Evolutionary conservation across 1,284 basidiomycete species (phyloP).

Genomic region (Pyrrhoderma noxium): DNA sequence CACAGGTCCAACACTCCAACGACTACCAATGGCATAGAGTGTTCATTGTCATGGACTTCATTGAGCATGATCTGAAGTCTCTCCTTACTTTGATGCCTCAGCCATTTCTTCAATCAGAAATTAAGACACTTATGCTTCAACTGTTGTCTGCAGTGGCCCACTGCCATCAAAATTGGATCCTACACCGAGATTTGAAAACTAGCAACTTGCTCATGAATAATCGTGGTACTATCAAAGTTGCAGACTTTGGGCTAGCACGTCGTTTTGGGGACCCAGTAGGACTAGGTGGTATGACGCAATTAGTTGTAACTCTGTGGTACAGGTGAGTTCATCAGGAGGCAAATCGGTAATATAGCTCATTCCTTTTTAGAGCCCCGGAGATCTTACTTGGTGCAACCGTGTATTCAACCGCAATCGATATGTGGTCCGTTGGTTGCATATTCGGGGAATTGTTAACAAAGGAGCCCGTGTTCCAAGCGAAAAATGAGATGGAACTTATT

Average conservation of each 20-base stretch:
- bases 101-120: conserved; percentile 94
- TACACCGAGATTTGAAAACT: conserved; percentile 96
- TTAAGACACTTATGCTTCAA: conserved; percentile 95
- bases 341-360: too few species aligned
- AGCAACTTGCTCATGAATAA: conserved; percentile 99
- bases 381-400: conserved; percentile 88
- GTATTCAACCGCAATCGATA: conserved; percentile 94
- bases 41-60: conserved; percentile 99
- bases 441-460: conserved; percentile 94
- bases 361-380: conserved; percentile 88
- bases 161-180: conserved; percentile 95
- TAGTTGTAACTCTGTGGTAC: conserved; percentile 99
- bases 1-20: conserved; percentile 10
- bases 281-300: conserved; percentile 89
- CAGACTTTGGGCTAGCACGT: conserved; percentile 95
- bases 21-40: conserved; percentile 49
- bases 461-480: conserved; percentile 93
- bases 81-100: conserved; percentile 89
- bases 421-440: conserved; percentile 99
- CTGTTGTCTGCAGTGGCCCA: conserved; percentile 88
- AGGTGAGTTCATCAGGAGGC: conserved; percentile 76
- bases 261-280: conserved; percentile 93
- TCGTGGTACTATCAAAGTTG: conserved; percentile 95
- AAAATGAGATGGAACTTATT: conserved; percentile 89
- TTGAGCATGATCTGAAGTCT: conserved; percentile 98